Evolutionary conservation across 305 asterid genomes (phyloP), one percentile per base, ranked within the genome.

Genomic region (Solanum aculeatissimum): DNA sequence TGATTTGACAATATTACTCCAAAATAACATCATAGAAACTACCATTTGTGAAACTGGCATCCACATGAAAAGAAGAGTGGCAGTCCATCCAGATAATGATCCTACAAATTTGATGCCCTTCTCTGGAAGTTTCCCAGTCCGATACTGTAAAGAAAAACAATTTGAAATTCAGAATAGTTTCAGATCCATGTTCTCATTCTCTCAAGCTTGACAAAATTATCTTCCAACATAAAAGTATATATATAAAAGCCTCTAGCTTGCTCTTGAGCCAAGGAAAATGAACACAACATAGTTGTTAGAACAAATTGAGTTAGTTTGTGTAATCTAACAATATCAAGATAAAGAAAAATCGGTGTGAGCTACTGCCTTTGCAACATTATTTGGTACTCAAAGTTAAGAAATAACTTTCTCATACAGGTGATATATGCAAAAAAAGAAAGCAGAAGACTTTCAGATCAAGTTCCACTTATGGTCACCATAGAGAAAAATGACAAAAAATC

Each of bases 1-100:
- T 15, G 18, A 40, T 51, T 7, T 12, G 27, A 78, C 43, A 51
- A 23, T 40, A 21, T 38, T 32, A 40, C 38, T 58, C 23, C 25
- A 21, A 57, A 72, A 65, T 57, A 77, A 62, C 35, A 14, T 65
- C 21, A 82, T 54, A 25, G 75, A 51, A 47, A 71, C 15, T 89
- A 95, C 98, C 97, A 89, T 90, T 87, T 95, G 98, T 83, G 97
- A 90, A 69, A 95, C 95, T 40, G 92, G 97, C 98, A 95, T 93
- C 98, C 98, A 95, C 97, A 95, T 95, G 89, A 95, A 95, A 85
- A 95, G 97, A 88, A 95, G 93, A 75, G 98, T 95, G n/a, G 98
- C 98, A 15, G 97, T 93, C 98, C 98, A 95, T 68, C 97, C 95
- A 55, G 98, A 89, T 70, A 91, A 77, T 19, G 90, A 91, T 84